Base-by-base conservation (phyloP, 768 basidiomycete genomes). In the Mrakia blollopis region DNA sequence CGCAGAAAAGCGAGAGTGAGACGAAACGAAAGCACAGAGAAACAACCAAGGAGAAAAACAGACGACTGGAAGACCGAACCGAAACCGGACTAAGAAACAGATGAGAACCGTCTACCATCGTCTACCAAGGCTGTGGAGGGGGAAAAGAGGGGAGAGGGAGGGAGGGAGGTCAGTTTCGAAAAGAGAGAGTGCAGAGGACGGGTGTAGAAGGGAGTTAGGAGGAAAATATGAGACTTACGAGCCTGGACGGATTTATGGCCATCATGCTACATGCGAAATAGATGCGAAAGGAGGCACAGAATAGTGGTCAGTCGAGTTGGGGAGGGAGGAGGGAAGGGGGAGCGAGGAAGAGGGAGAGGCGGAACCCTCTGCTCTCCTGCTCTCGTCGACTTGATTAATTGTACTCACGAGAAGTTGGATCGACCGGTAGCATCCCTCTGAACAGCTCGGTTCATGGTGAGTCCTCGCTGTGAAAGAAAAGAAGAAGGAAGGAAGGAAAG, bases 391-490 rank as follows among this genome's bases (percentile, higher is more conserved):
- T n/a, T n/a, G n/a, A n/a, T 14, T 75, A 68, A 78, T 92, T n/a
- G 97, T 96, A 50, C 47, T 95, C 97, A 99, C 98, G 13, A 95
- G 81, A 98, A 99, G 83, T 95, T 94, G 35, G 93, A 96, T 52
- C 97, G 89, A 81, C 95, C 95, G 76, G 92, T 86, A 2, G 91
- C 87, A 82, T 99, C 97, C 44, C 97, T 93, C 84, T 97, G 94
- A 76, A 99, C 97, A 37, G 97, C 97, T 32, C 97, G 93, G 82
- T 98, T 97, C 97, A 98, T 99, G 50, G 97, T 99, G 82, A 99
- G 95, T 80, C 97, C 97, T 83, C 97, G 93, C 57, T 57, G 57
- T 11, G 28, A 28, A n/a, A 7, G 57, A 28, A 9, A n/a, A 57
- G 28, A 10, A 2, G 7, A 3, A 7, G 13, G 7, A 50, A 18